Base-by-base conservation (phyloP, 139 green algal species). In the Tetraselmis striata region DNA sequence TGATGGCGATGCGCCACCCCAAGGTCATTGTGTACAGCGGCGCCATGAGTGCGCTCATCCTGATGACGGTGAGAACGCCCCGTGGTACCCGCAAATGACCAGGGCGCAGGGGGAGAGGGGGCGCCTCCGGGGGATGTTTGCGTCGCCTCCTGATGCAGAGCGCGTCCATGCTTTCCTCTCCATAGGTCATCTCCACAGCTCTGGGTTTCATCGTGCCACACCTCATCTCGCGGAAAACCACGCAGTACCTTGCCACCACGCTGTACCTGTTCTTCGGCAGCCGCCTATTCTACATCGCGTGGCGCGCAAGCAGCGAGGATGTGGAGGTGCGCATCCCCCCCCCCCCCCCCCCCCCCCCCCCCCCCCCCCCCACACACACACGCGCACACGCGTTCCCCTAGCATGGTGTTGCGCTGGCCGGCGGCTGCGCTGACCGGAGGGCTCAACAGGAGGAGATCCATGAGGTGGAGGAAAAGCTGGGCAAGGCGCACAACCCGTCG, bases 231-330 rank as follows among this genome's bases (percentile, higher is more conserved):
- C 93, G 94, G 77, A 86, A 86, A 67, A 97, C 93, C 78, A 98
- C 95, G 11, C 93, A 98, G 83, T 95, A 94, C 75, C 92, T 87
- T 2, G 92, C 95, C 0, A 94, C 91, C 0, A 85, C 85, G 0
- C 90, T 99, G 0, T 99, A 98, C 85, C 93, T 98, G 85, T 92
- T 96, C 74, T 98, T 98, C 79, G 96, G 95, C 1, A 67, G 93
- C 22, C 90, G 93, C 31, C 92, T 91, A 75, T 82, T 99, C 1
- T 96, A 95, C 32, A 94, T 97, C 24, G 88, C 82, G 0, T 86
- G 78, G 79, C 80, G 59, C 1, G 77, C 81, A 22, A 77, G 77
- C 23, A 79, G 75, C 30, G 74, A 87, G 27, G 81, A 83, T 1
- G 79, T 31, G n/a, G 25, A 28, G n/a, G n/a, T n/a, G n/a, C n/a